A percentile compares a stretch with the other conserved stretches of the same genome.
phyloP scores from a whole-genome alignment of 495 filamentous ascomycete genomes.

The Aspergillus panamensis region DNA sequence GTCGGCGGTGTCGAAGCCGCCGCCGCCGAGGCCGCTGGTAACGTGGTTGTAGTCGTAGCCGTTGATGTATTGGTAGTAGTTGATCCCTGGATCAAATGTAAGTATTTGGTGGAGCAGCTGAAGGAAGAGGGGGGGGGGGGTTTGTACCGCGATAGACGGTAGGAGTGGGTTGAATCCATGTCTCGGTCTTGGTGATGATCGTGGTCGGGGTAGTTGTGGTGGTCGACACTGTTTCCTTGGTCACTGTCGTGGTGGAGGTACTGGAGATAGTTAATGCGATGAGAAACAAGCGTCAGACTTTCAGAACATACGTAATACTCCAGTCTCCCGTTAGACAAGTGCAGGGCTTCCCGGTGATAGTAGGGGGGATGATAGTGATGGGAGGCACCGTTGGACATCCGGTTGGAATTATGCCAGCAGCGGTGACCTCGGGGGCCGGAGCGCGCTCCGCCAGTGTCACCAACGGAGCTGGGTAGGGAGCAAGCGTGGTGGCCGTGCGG shows the following conservation, averaged over 20 bases:
- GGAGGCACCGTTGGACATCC: neutral
- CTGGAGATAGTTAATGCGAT: neutral
- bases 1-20: constrained; percentile 8
- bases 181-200: constrained; percentile 1
- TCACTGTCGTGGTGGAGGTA: neutral
- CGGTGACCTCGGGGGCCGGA: neutral
- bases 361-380: neutral
- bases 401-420: neutral
- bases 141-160: neutral
- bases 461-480: neutral
- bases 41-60: constrained; percentile 13
- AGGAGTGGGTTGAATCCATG: constrained; percentile 10
- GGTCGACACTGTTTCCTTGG: neutral
- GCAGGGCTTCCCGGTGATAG: neutral
- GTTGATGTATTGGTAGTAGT: constrained; percentile 16
- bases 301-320: neutral
- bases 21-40: constrained; percentile 7
- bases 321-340: neutral
- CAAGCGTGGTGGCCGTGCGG: constrained; percentile 4
- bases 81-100: neutral
- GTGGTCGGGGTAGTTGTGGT: constrained; percentile 2
- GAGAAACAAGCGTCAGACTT: neutral
- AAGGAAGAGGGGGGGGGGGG: neutral
- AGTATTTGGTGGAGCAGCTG: neutral
- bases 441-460: neutral